These are phyloP conservation scores for Mycena floridula DNA, from an alignment of 768 basidiomycete genomes.

Conservation along the genomic window DNA sequence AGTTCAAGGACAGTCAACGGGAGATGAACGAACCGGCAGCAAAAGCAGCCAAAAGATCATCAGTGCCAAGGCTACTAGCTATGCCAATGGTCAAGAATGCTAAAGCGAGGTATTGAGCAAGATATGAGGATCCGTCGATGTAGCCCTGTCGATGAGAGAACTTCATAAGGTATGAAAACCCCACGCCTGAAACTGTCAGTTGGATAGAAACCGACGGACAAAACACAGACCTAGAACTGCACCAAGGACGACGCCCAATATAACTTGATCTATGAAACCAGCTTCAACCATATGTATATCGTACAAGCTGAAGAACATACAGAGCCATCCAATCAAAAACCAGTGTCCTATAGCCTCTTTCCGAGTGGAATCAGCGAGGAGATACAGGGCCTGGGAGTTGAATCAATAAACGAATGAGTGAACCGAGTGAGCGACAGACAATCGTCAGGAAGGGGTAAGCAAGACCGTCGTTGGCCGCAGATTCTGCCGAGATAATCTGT, in stretches of 20 bases:
- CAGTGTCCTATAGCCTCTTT: slow-evolving; percentile 72
- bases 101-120: slow-evolving; percentile 77
- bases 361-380: slow-evolving; percentile 63
- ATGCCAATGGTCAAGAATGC: slow-evolving; percentile 75
- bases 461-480: slow-evolving; percentile 95
- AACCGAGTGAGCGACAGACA: too few species aligned
- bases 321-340: slow-evolving; percentile 82
- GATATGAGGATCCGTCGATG: slow-evolving; percentile 80
- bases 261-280: slow-evolving; percentile 59
- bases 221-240: slow-evolving; percentile 36
- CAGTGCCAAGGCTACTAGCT: slow-evolving; percentile 73
- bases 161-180: slow-evolving; percentile 75
- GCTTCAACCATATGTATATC: not conserved
- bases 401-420: too few species aligned
- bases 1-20: not conserved
- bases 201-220: not conserved
- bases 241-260: slow-evolving; percentile 69
- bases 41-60: slow-evolving; percentile 88
- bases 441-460: slow-evolving; percentile 90
- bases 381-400: too few species aligned
- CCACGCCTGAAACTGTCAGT: slow-evolving; percentile 25
- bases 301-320: slow-evolving; percentile 30
- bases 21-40: slow-evolving; percentile 51
- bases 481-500: slow-evolving; percentile 80
- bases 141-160: slow-evolving; percentile 53